phyloP scores from a whole-genome alignment of 805 yeast genomes.

The Candida maris region DNA sequence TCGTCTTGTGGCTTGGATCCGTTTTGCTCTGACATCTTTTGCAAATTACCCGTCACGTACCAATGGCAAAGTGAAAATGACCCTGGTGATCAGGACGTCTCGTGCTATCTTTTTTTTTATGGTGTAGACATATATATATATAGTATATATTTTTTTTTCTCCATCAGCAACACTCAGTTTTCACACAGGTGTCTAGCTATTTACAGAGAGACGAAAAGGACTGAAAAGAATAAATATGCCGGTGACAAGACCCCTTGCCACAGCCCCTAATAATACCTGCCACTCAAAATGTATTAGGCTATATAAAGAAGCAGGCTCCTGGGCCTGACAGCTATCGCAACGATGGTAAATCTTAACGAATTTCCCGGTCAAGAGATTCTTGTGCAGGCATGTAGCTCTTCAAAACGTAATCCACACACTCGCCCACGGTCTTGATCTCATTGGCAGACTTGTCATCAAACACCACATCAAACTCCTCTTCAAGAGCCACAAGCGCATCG shows the following conservation, averaged over 20 bases:
- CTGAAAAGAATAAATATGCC: background rate
- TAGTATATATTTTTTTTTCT: too few relatives aligned
- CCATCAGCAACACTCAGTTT: too few relatives aligned
- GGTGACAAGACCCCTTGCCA: too few relatives aligned
- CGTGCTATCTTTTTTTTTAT: too few relatives aligned
- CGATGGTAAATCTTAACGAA: constrained; percentile 27
- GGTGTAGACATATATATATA: too few relatives aligned
- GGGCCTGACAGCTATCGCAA: background rate
- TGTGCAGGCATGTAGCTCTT: constrained; percentile 33
- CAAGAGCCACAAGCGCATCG: constrained; percentile 93
- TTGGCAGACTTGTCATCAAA: constrained; percentile 46
- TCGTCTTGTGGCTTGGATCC: too few relatives aligned
- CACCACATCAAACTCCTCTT: constrained; percentile 69
- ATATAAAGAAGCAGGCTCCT: background rate
- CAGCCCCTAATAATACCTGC: background rate
- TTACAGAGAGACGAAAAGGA: too few relatives aligned
- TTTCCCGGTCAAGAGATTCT: constrained; percentile 33
- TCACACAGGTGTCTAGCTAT: too few relatives aligned
- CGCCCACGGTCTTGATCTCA: constrained; percentile 58
- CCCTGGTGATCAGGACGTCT: too few relatives aligned
- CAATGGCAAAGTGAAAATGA: too few relatives aligned
- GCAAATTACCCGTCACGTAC: too few relatives aligned
- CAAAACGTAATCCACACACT: constrained; percentile 53
- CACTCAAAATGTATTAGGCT: background rate
- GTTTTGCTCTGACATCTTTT: too few relatives aligned